phyloP scores from a whole-genome alignment of 1,284 basidiomycete genomes.

The Peniophora sp. region DNA sequence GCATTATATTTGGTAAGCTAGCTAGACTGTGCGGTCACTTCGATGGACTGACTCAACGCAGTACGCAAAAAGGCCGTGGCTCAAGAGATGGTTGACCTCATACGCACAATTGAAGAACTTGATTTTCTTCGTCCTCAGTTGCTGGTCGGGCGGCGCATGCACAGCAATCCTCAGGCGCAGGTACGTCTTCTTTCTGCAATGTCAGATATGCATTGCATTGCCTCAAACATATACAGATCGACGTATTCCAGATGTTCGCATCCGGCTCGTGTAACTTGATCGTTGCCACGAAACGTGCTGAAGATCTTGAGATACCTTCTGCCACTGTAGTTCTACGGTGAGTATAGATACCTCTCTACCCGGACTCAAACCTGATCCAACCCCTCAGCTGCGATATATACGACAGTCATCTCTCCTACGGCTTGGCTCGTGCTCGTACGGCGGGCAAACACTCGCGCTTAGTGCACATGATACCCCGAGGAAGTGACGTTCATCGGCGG shows the following conservation, averaged over 20 bases:
- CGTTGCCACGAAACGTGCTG: slow-evolving; percentile 45
- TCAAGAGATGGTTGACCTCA: slow-evolving; percentile 34
- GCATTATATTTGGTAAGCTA: slow-evolving; percentile 54
- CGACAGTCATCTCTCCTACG: slow-evolving; percentile 52
- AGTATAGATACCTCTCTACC: slow-evolving; percentile 11
- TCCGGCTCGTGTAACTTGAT: slow-evolving; percentile 53
- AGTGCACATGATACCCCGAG: slow-evolving; percentile 56
- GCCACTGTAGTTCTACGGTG: slow-evolving; percentile 54
- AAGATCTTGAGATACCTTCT: slow-evolving; percentile 50
- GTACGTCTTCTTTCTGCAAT: slow-evolving; percentile 29
- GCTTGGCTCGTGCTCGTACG: slow-evolving; percentile 39
- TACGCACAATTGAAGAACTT: slow-evolving; percentile 21
- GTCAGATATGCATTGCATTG: slow-evolving; percentile 17
- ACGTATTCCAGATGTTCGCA: slow-evolving; percentile 39
- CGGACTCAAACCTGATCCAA: neutral
- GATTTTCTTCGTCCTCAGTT: slow-evolving; percentile 20
- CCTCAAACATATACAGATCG: slow-evolving; percentile 21
- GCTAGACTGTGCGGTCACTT: neutral
- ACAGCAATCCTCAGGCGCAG: slow-evolving; percentile 29
- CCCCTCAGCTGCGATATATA: slow-evolving; percentile 49
- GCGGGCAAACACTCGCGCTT: slow-evolving; percentile 40
- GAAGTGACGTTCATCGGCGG: slow-evolving; percentile 45
- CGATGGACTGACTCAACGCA: slow-evolving; percentile 15
- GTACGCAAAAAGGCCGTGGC: slow-evolving; percentile 39
- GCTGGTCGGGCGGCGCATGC: slow-evolving; percentile 16